Evolutionary conservation across 2,329 filamentous ascomycete genomes (phyloP).

Genomic region (Lizonia empirigonia): DNA sequence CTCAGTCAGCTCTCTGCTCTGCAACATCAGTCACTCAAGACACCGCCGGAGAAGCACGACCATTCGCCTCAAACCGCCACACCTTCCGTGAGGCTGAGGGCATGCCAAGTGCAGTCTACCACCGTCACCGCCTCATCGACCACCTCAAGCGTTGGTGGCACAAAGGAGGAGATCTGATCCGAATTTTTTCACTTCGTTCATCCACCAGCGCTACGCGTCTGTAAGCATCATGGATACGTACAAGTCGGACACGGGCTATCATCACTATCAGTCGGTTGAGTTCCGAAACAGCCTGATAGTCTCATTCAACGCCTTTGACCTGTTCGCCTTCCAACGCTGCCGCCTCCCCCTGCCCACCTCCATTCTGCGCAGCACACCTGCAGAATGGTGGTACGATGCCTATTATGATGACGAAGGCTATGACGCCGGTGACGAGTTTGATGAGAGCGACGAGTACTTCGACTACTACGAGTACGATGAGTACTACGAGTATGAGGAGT

Average conservation of each 20-base stretch:
- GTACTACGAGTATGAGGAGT: no score
- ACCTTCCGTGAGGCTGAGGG: slow-evolving; percentile 35
- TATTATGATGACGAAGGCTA: neutral
- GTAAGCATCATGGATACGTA: neutral
- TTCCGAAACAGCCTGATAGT: neutral
- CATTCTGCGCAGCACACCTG: neutral
- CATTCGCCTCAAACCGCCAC: slow-evolving; percentile 29
- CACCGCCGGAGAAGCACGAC: slow-evolving; percentile 23
- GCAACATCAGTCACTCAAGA: slow-evolving; percentile 26
- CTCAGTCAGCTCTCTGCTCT: slow-evolving; percentile 19
- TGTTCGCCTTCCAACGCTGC: no score
- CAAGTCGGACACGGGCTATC: neutral
- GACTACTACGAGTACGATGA: no score
- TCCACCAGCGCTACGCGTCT: neutral
- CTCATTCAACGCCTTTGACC: neutral
- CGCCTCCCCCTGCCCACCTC: no score
- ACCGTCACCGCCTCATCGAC: slow-evolving; percentile 26
- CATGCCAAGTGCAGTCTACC: slow-evolving; percentile 31
- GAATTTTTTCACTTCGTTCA: slow-evolving; percentile 19
- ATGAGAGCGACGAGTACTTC: slow-evolving; percentile 5
- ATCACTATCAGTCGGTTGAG: neutral
- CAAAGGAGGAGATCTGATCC: slow-evolving; percentile 26
- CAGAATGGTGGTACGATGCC: neutral
- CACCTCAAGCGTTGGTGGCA: slow-evolving; percentile 32
- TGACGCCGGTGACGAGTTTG: neutral